These are phyloP conservation scores for Amphibolis antarctica DNA, from an alignment of 106 monocot genomes.

Conservation along the genomic window DNA sequence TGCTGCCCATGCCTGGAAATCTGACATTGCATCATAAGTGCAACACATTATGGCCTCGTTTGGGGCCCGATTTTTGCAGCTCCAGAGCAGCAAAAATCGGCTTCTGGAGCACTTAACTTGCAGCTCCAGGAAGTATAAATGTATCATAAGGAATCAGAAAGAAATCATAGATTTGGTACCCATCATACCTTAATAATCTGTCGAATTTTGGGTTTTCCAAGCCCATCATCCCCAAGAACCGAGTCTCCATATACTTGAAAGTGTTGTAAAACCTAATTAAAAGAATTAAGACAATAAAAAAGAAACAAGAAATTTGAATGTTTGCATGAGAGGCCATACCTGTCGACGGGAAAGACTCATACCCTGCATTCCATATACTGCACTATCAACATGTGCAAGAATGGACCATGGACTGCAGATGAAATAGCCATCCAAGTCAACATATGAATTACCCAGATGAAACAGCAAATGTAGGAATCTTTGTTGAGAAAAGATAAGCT, in stretches of 20 bases:
- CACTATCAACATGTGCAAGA: constrained; percentile 64
- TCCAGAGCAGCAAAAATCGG: too few species aligned
- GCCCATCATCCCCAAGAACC: constrained; percentile 32
- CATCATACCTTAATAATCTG: constrained; percentile 78
- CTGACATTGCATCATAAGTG: too few species aligned
- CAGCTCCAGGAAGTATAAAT: too few species aligned
- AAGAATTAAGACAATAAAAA: constrained; percentile 1
- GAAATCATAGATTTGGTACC: neutral
- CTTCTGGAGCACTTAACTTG: too few species aligned
- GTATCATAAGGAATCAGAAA: neutral
- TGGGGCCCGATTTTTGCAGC: too few species aligned
- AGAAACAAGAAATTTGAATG: neutral
- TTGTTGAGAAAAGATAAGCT: too few species aligned
- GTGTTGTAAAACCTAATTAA: constrained; percentile 59
- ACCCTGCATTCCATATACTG: constrained; percentile 39
- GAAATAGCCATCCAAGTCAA: neutral
- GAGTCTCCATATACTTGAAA: constrained; percentile 79
- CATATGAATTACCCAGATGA: too few species aligned
- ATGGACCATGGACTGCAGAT: constrained; percentile 73
- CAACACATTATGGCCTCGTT: too few species aligned
- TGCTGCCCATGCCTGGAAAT: too few species aligned
- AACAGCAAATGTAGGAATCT: neutral
- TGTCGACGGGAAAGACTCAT: constrained; percentile 50
- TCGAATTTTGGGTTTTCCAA: constrained; percentile 54
- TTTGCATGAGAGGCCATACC: constrained; percentile 21